A percentile compares a stretch with the other conserved stretches of the same genome.
Conservation (phyloP, 208 protist genomes). For the Leptomonas pyrrhocoris region DNA sequence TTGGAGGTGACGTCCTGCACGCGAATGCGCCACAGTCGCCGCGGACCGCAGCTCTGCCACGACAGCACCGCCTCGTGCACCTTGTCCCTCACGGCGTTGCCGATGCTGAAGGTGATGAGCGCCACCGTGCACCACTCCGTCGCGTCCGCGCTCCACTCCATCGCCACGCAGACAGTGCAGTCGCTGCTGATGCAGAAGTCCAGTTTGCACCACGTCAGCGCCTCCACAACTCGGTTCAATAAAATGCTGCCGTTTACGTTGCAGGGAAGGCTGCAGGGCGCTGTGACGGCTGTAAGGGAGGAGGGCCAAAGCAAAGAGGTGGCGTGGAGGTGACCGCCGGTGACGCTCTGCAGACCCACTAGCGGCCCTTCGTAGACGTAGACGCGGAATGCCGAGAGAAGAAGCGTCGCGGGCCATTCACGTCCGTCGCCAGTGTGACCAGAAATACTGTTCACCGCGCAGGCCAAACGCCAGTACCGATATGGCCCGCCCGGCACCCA, state of each 20-base stretch:
- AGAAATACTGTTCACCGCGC: background rate
- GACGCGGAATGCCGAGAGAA: constrained; percentile 6
- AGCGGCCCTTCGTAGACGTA: constrained; percentile 34
- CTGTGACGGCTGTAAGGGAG: background rate
- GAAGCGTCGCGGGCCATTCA: background rate
- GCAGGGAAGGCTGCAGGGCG: constrained; percentile 9
- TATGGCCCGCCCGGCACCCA: constrained; percentile 33
- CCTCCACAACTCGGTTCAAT: background rate
- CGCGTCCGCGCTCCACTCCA: constrained; percentile 53
- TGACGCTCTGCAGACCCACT: constrained; percentile 22
- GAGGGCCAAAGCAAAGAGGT: constrained; percentile 28
- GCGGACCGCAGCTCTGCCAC: constrained; percentile 29
- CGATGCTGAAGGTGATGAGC: constrained; percentile 14
- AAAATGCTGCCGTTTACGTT: constrained; percentile 16
- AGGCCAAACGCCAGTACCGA: constrained; percentile 30
- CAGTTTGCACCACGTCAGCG: constrained; percentile 23
- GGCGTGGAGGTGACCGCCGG: constrained; percentile 11
- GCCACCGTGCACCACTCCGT: constrained; percentile 29
- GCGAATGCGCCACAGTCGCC: constrained; percentile 25
- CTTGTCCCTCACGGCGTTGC: background rate
- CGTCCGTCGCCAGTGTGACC: background rate
- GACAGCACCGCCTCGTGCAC: constrained; percentile 15
- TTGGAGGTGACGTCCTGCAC: constrained; percentile 24
- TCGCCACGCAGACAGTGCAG: constrained; percentile 18
- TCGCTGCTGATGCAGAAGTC: constrained; percentile 22